Conservation (phyloP, 2,329 filamentous ascomycete species). For the Graphium sp. region DNA sequence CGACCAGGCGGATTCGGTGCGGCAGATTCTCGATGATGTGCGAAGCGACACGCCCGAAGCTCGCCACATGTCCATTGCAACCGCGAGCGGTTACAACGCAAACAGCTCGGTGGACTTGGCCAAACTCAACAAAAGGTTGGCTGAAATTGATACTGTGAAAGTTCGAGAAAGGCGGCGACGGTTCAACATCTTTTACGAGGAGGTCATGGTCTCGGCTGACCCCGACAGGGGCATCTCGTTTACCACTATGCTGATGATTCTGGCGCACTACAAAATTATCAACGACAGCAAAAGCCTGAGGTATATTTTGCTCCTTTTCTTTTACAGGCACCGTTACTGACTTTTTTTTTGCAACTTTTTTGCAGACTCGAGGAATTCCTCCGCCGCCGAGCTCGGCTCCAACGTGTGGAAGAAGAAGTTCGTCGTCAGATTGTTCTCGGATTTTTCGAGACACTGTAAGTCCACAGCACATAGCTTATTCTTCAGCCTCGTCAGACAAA, state of each 20-base stretch:
- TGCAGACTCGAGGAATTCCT: slow-evolving; percentile 80
- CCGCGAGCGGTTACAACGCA: slow-evolving; percentile 29
- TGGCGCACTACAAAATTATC: slow-evolving; percentile 98
- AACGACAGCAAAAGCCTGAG: slow-evolving; percentile 89
- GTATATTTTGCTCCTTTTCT: slow-evolving; percentile 21
- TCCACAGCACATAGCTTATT: too few relatives aligned
- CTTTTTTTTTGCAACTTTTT: slow-evolving; percentile 11
- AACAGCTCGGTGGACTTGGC: slow-evolving; percentile 61
- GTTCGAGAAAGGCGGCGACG: slow-evolving; percentile 61
- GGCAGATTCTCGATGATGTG: slow-evolving; percentile 75
- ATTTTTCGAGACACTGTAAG: slow-evolving; percentile 83
- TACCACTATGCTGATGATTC: slow-evolving; percentile 79
- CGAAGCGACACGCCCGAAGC: slow-evolving; percentile 34
- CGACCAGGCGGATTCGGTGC: slow-evolving; percentile 73
- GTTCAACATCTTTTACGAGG: slow-evolving; percentile 93
- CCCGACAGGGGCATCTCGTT: slow-evolving; percentile 82
- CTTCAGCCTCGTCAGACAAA: too few relatives aligned
- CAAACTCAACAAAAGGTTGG: slow-evolving; percentile 57
- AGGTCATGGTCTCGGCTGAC: slow-evolving; percentile 86
- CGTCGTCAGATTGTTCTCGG: slow-evolving; percentile 78
- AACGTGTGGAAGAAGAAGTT: slow-evolving; percentile 89
- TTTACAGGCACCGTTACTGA: slow-evolving; percentile 2
- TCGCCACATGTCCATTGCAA: slow-evolving; percentile 37
- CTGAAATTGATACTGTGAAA: slow-evolving; percentile 54
- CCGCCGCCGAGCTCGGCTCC: slow-evolving; percentile 72